These are phyloP conservation scores for Xylaria grammica DNA, from an alignment of 495 filamentous ascomycete genomes.

Conservation along the genomic window DNA sequence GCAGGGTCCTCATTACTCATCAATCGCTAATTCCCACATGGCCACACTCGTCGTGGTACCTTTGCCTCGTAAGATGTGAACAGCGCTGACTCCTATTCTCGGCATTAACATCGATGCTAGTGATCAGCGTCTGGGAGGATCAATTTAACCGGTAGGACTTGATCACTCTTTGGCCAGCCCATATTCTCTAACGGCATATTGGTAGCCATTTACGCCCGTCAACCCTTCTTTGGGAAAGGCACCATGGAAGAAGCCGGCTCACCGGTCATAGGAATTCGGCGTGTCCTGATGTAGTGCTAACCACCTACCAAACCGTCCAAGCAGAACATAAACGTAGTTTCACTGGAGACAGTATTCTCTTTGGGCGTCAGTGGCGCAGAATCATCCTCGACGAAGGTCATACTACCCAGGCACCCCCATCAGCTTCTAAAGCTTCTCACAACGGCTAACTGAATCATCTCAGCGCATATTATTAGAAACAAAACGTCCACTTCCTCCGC, in stretches of 20 bases:
- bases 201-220: not conserved
- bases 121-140: not conserved
- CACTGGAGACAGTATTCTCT: not conserved
- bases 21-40: not conserved
- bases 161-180: not conserved
- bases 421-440: not conserved
- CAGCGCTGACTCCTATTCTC: not conserved
- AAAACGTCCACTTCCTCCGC: constrained; percentile 25
- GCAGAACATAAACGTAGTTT: not conserved
- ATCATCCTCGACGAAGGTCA: not conserved
- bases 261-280: not conserved
- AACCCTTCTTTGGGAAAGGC: not conserved
- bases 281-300: not conserved
- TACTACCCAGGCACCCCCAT: not conserved
- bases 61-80: not conserved
- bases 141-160: not conserved
- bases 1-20: not conserved
- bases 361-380: not conserved
- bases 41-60: not conserved
- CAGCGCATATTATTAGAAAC: not conserved
- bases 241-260: not conserved
- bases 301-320: not conserved
- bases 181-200: not conserved
- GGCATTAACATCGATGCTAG: not conserved
- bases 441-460: not conserved